Percentiles rank a stretch among this genome's conserved stretches.
Conservation (phyloP, 495 filamentous ascomycete species). For the Cairneyella variabilis region DNA sequence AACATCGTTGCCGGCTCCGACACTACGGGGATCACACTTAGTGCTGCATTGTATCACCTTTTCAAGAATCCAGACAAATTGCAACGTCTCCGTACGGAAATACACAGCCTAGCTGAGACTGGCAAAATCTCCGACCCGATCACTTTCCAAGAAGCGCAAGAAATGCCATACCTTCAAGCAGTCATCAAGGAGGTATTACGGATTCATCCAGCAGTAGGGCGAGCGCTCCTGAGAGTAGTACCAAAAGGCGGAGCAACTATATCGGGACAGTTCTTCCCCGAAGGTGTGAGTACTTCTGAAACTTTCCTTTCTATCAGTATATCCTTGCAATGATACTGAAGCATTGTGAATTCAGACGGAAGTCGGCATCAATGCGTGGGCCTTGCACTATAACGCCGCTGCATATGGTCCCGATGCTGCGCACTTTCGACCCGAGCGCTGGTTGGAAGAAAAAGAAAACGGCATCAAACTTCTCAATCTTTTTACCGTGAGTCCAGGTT, state of each 20-base stretch:
- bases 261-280: background rate
- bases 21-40: conserved; percentile 45
- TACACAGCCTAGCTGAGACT: too few species aligned
- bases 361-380: background rate
- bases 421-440: background rate
- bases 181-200: conserved; percentile 33
- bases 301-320: background rate
- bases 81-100: background rate
- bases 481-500: too few species aligned
- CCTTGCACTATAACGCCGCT: background rate
- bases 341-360: background rate
- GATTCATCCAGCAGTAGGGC: conserved; percentile 8
- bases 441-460: too few species aligned
- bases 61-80: conserved; percentile 38
- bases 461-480: too few species aligned
- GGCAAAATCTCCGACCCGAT: conserved; percentile 23
- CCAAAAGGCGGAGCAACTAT: conserved; percentile 5
- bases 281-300: background rate
- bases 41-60: conserved; percentile 45
- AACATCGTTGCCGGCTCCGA: conserved; percentile 48
- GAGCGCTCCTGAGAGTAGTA: conserved; percentile 16
- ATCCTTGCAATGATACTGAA: background rate
- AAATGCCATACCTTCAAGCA: conserved; percentile 20
- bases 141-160: conserved; percentile 28
- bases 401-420: background rate